These are phyloP conservation scores for Ceratobasidium sp. DNA, from an alignment of 1,284 basidiomycete species.

Conservation along the genomic window DNA sequence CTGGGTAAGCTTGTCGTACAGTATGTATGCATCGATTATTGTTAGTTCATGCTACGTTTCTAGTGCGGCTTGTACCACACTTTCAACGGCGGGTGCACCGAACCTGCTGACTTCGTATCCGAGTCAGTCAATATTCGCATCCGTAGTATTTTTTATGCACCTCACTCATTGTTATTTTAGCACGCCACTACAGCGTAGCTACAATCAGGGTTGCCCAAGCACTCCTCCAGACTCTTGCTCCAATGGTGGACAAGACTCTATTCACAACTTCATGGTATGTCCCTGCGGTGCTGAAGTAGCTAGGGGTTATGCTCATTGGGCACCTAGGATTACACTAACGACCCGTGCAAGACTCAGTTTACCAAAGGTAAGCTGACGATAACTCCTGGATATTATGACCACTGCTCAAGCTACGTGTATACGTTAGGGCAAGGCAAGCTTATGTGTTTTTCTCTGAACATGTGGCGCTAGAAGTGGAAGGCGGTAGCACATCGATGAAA, in stretches of 20 bases:
- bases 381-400: background rate
- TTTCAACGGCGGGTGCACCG: conserved; percentile 14
- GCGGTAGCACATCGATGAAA: no score
- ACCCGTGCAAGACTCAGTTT: conserved; percentile 6
- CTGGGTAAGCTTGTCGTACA: background rate
- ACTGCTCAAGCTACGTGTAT: background rate
- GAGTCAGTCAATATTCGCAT: background rate
- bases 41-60: background rate
- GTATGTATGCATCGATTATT: background rate
- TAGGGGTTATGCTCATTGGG: no score
- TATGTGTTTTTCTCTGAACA: background rate
- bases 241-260: background rate
- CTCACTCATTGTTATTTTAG: background rate
- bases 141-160: background rate
- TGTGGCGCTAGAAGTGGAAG: no score
- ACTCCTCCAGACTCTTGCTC: background rate
- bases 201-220: background rate
- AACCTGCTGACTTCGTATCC: background rate
- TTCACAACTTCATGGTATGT: conserved; percentile 9
- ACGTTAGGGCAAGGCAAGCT: background rate
- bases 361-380: background rate
- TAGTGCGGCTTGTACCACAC: conserved; percentile 16
- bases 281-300: background rate
- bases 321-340: conserved; percentile 3
- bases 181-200: background rate